A percentile compares a stretch with the other conserved stretches of the same genome.
These are phyloP conservation scores for Dryas alaskensis DNA, from an alignment of 306 rosid genomes.

Conservation along the genomic window DNA sequence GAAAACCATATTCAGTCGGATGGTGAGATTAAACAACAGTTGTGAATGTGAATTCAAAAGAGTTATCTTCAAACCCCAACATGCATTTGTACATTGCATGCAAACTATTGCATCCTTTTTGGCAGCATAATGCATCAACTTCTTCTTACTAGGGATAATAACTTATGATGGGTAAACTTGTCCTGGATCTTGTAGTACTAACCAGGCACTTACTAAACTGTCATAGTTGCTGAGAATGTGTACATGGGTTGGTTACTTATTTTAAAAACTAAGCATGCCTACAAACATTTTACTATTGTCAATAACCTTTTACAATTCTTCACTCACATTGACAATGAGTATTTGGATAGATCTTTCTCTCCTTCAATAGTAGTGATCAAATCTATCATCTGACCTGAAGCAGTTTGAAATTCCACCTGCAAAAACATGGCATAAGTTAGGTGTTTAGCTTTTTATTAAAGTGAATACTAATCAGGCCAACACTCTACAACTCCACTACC, in stretches of 20 bases:
- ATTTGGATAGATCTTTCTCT: constrained; percentile 74
- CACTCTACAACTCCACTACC: constrained; percentile 39
- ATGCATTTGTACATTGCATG: not conserved
- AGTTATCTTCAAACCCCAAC: not conserved
- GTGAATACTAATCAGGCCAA: constrained; percentile 1
- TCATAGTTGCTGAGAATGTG: not conserved
- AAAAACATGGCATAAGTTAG: not conserved
- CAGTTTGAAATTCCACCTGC: constrained; percentile 88
- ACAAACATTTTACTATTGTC: not conserved
- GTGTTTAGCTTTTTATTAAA: not conserved
- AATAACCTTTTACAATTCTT: not conserved
- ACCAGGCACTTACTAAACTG: not conserved
- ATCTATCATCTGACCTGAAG: constrained; percentile 92
- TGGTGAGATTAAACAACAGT: not conserved
- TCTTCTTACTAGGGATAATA: not conserved
- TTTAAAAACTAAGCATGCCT: not conserved
- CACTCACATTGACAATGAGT: constrained; percentile 77
- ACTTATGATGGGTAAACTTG: not conserved
- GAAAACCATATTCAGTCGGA: not conserved
- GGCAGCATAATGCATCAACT: not conserved
- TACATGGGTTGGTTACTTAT: not conserved
- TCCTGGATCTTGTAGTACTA: not conserved
- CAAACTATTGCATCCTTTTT: not conserved
- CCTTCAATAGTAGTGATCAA: constrained; percentile 78
- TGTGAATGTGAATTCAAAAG: no score